A percentile compares a stretch with the other conserved stretches of the same genome.
These are phyloP conservation scores for Durio zibethinus DNA, from an alignment of 345 rosid species.

Conservation along the genomic window DNA sequence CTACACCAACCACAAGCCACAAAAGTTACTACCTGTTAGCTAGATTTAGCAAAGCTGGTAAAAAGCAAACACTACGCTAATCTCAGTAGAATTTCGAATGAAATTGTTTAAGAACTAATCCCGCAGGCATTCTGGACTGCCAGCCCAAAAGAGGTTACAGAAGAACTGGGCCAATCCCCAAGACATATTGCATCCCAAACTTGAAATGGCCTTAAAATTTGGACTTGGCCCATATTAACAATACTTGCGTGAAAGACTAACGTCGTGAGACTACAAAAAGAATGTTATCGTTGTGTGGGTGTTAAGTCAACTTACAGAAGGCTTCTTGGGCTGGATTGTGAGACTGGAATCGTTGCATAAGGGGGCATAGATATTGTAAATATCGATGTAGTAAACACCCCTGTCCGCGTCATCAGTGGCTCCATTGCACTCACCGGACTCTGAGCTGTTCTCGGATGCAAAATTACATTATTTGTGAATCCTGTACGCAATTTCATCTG, in stretches of 20 bases:
- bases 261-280: neutral
- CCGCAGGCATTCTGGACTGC: neutral
- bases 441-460: conserved; percentile 29
- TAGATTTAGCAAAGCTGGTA: too few species aligned
- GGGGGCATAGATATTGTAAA: conserved; percentile 81
- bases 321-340: conserved; percentile 49
- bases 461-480: conserved; percentile 51
- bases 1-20: conserved; percentile 21
- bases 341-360: conserved; percentile 45
- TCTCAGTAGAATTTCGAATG: too few species aligned
- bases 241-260: neutral
- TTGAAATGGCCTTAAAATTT: neutral
- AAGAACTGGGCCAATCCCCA: neutral
- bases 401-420: conserved; percentile 25
- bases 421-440: conserved; percentile 31
- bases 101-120: neutral
- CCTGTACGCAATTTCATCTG: conserved; percentile 27
- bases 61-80: too few species aligned
- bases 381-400: conserved; percentile 32
- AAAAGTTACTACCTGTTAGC: neutral
- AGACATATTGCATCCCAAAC: too few species aligned
- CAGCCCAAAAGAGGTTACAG: neutral
- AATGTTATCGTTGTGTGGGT: neutral
- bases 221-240: neutral
- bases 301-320: conserved; percentile 42